Evolutionary conservation across 805 yeast species (phyloP), one percentile per base, ranked within the genome.

Genomic region (Ogataea nitratoaversa): DNA sequence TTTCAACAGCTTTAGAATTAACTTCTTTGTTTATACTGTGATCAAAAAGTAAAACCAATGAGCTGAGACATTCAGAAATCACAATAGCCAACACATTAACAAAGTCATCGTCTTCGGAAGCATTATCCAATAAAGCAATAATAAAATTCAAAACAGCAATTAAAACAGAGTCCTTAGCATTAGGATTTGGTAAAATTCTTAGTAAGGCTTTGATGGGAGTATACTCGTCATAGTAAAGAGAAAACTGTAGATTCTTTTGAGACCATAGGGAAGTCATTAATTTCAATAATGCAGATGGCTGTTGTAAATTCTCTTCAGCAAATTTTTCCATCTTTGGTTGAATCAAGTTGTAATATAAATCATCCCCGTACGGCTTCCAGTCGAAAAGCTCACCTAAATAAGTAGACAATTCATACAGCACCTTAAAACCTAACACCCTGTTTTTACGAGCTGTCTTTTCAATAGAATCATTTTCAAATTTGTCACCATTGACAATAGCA

Each of bases 261-360:
- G 68, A 56, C 36, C 84, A 66, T 79, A 95, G 75, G 8, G 73
- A 64, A 6, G 77, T 61, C 52, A 91, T 73, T 8, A 88, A 56
- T 41, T 70, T 76, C 76, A 90, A 65, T 32, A 91, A 57, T 0
- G 95, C 74, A 0, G 97, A 88, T 0, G 91, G 82, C 52, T 84
- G 88, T 55, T 88, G 95, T 24, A 83, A 66, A 57, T 91, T 93
- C 52, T 84, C 95, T 30, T 65, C 72, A 3, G 82, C 82, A 60
- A 91, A 91, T 11, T 71, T 66, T 1, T 45, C 67, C 50, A 93
- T 67, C 53, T 95, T 75, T 7, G 95, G 89, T 17, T 59, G 52
- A 12, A 91, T 66, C 18, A 88, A 67, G 19, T 66, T 56, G 3
- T 61, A 56, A 53, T 75, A 83, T 11, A 93, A 74, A 2, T 61